Evolutionary conservation across 495 filamentous ascomycete species (phyloP).

Genomic region (Massariosphaeria phaeospora): DNA sequence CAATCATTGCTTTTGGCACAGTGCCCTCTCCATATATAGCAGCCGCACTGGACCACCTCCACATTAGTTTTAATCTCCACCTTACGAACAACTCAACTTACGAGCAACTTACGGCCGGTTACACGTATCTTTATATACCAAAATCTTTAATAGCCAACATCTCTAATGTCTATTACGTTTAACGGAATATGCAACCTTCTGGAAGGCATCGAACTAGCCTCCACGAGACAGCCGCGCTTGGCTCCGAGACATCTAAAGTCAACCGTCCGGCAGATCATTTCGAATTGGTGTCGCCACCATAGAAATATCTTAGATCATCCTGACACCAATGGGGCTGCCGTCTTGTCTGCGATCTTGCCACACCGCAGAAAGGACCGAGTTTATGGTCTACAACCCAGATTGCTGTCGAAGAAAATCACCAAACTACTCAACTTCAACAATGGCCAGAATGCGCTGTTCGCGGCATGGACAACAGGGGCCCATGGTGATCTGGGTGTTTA

Average conservation of each 20-base stretch:
- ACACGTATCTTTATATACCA: neutral
- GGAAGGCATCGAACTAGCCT: conserved; percentile 17
- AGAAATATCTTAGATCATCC: conserved; percentile 6
- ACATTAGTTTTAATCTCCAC: no score
- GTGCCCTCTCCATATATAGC: no score
- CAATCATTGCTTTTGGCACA: no score
- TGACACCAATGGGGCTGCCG: conserved; percentile 7
- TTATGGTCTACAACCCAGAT: conserved; percentile 5
- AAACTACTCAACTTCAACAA: conserved; percentile 21
- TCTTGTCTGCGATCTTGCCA: conserved; percentile 21
- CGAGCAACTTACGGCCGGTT: no score
- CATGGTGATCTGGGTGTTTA: conserved; percentile 19
- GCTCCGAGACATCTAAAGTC: neutral
- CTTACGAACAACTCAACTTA: no score
- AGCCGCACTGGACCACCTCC: no score
- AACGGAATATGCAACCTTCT: conserved; percentile 21
- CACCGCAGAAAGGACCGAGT: conserved; percentile 25
- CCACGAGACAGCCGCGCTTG: conserved; percentile 4
- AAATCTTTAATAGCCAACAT: neutral
- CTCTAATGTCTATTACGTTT: conserved; percentile 22
- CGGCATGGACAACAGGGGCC: conserved; percentile 1
- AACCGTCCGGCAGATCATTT: neutral
- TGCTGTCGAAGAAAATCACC: conserved; percentile 11
- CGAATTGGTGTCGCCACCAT: conserved; percentile 20
- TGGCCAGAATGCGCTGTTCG: conserved; percentile 9